A percentile compares a stretch with the other conserved stretches of the same genome.
Conservation (phyloP, 2,329 filamentous ascomycete species). For the Arthrobotrys musiformis region DNA sequence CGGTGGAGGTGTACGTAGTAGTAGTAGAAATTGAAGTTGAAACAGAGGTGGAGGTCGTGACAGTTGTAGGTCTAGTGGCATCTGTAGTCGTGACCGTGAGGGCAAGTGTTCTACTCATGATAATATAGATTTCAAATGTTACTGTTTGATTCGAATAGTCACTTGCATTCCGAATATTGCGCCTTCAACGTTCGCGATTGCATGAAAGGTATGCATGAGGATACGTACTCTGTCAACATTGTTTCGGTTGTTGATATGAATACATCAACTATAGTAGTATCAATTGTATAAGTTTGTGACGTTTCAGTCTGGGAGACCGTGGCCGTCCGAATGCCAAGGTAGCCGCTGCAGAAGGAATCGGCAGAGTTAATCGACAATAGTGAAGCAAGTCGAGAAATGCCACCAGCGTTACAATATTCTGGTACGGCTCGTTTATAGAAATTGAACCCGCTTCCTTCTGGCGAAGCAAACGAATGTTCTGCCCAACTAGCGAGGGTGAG, state of each 20-base stretch:
- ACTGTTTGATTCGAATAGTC: neutral
- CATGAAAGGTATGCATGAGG: too few relatives aligned
- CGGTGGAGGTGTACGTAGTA: neutral
- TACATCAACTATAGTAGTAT: constrained; percentile 8
- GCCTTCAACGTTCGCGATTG: too few relatives aligned
- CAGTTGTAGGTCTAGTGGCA: neutral
- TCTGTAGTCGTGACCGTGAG: constrained; percentile 1
- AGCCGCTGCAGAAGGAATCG: constrained; percentile 9
- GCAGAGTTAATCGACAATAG: neutral
- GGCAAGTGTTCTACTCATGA: neutral
- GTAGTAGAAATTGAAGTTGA: neutral
- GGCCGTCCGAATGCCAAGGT: constrained; percentile 1
- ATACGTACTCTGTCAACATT: constrained; percentile 1
- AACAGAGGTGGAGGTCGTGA: neutral
- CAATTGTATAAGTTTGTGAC: neutral
- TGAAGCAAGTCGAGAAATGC: constrained; percentile 15
- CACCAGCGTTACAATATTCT: neutral
- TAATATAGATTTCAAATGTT: neutral
- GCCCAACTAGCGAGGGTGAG: neutral
- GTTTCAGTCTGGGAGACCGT: constrained; percentile 16
- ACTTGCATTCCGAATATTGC: neutral
- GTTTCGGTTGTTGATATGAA: constrained; percentile 11
- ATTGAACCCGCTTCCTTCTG: neutral
- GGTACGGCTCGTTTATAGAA: constrained; percentile 2
- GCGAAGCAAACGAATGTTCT: neutral